Conservation (phyloP, 305 asterid genomes). For the Fraxinus albicans region DNA sequence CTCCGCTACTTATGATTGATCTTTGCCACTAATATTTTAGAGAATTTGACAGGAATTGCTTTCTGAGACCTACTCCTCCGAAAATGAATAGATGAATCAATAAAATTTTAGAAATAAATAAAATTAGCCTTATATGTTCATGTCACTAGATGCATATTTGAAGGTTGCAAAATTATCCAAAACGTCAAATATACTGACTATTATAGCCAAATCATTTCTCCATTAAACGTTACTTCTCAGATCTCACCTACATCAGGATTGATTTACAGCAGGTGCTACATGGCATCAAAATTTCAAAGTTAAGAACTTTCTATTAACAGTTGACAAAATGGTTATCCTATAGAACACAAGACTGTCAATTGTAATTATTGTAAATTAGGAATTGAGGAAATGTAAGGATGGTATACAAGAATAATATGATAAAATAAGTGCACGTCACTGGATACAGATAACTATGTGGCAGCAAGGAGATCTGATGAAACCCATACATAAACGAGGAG, state of each 20-base stretch:
- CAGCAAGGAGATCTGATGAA: slow-evolving; percentile 22
- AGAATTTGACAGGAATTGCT: background rate
- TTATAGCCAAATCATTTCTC: background rate
- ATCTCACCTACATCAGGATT: background rate
- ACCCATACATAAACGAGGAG: slow-evolving; percentile 88
- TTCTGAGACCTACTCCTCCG: background rate
- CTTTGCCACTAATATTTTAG: background rate
- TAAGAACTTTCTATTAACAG: background rate
- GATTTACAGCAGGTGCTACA: background rate
- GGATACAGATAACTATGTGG: background rate
- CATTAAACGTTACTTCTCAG: background rate
- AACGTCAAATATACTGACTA: background rate
- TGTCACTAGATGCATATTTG: background rate
- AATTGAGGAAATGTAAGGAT: background rate
- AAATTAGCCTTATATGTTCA: background rate
- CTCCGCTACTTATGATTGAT: background rate
- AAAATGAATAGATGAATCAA: background rate
- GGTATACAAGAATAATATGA: background rate
- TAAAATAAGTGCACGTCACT: background rate
- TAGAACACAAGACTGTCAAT: background rate
- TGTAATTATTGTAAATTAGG: background rate
- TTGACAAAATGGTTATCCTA: background rate
- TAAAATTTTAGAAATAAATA: background rate
- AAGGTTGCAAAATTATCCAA: background rate
- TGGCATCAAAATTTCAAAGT: background rate